These are phyloP conservation scores for Lanmaoa rubissima DNA, from an alignment of 768 basidiomycete species.

Conservation along the genomic window DNA sequence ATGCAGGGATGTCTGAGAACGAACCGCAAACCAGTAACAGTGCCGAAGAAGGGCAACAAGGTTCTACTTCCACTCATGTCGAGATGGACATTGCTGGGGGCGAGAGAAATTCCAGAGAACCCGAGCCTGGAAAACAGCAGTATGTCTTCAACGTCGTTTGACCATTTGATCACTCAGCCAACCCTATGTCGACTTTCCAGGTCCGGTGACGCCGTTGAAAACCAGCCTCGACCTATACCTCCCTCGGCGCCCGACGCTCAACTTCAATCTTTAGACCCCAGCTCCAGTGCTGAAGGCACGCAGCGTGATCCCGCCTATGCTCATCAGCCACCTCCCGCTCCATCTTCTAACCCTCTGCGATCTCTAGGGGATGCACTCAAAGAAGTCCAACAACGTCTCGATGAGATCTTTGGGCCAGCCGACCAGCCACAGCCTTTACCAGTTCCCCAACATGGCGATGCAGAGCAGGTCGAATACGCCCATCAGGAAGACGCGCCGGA, in stretches of 20 bases:
- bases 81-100: constrained; percentile 10
- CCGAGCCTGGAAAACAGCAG: constrained; percentile 8
- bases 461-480: constrained; percentile 67
- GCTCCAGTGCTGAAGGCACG: constrained; percentile 40
- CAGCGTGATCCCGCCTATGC: constrained; percentile 45
- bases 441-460: constrained; percentile 36
- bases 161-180: background rate
- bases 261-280: constrained; percentile 23
- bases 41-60: constrained; percentile 22
- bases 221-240: constrained; percentile 1
- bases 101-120: constrained; percentile 28
- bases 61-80: constrained; percentile 12
- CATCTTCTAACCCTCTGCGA: constrained; percentile 57
- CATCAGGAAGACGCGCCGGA: constrained; percentile 60
- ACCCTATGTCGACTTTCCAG: constrained; percentile 5
- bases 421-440: constrained; percentile 34
- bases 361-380: constrained; percentile 81
- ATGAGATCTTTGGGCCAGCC: constrained; percentile 65
- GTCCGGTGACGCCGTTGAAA: constrained; percentile 9
- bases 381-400: constrained; percentile 79
- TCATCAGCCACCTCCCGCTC: constrained; percentile 36
- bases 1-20: constrained; percentile 16
- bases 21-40: constrained; percentile 18
- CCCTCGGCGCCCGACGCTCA: constrained; percentile 4
- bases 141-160: constrained; percentile 9